Evolutionary conservation across 1,284 basidiomycete genomes (phyloP).

Genomic region (Moesziomyces aphidis): DNA sequence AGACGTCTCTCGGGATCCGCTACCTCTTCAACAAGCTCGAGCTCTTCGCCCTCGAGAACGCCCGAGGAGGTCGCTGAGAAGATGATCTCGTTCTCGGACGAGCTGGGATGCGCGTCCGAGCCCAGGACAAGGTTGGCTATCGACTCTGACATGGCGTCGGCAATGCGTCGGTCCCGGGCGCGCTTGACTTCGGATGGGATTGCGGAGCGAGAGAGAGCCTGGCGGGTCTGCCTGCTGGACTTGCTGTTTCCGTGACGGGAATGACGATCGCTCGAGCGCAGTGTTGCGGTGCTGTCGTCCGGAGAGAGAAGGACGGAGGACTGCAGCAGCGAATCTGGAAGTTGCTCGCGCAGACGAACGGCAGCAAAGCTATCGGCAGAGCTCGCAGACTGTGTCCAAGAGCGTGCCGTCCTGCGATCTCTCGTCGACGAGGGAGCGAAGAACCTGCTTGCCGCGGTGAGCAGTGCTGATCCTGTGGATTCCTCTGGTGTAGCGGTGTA

Average conservation of each 20-base stretch:
- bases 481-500: no score
- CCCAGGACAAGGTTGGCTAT: constrained; percentile 44
- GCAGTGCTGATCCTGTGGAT: constrained; percentile 5
- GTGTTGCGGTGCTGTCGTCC: constrained; percentile 17
- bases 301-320: constrained; percentile 28
- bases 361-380: constrained; percentile 5
- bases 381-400: neutral
- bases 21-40: constrained; percentile 26
- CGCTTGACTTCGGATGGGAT: constrained; percentile 41
- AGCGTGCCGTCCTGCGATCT: neutral
- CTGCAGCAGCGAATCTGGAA: constrained; percentile 23
- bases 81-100: constrained; percentile 27
- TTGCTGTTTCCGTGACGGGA: neutral
- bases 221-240: neutral
- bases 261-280: constrained; percentile 6
- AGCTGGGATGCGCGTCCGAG: constrained; percentile 11
- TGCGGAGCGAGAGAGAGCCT: constrained; percentile 8
- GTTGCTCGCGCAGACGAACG: neutral
- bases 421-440: constrained; percentile 1
- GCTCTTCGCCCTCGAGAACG: constrained; percentile 20
- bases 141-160: constrained; percentile 28
- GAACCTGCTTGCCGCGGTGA: constrained; percentile 10
- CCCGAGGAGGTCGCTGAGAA: constrained; percentile 36
- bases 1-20: constrained; percentile 23
- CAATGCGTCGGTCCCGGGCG: constrained; percentile 28